Base-by-base conservation (phyloP, 1,139 yeast genomes). In the Meyerozyma elateridarum region DNA sequence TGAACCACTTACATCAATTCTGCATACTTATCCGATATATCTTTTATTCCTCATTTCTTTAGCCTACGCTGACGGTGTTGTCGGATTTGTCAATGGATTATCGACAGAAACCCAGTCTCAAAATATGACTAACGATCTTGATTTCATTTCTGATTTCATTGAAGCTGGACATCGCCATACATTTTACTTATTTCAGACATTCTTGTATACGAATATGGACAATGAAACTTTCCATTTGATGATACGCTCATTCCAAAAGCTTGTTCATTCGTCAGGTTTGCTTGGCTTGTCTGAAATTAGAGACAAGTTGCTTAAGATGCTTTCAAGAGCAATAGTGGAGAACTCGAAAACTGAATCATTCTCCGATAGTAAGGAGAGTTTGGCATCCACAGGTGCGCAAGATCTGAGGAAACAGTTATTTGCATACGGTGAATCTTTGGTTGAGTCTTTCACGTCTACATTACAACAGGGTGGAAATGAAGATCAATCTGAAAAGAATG, bases 231-330 rank as follows among this genome's bases (percentile, higher is more conserved):
- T 85, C 49, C 85, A 82, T 38, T 56, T 63, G 8, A 48, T 77
- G 11, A 76, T 88, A 2, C 64, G 95, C 30, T 73, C 94, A 0
- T 64, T 85, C 6, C 96, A 89, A 52, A 80, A 80, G 40, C 66
- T 84, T 32, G 75, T 94, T 4, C 96, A 88, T 49, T 77, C 91
- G 0, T 70, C 91, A 0, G 96, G 96, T 0, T 60, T 85, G n/a
- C 56, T 88, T 20, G 78, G 77, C 0, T 51, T 82, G 14, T 48
- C 55, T 1, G 59, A 61, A 0, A 65, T 80, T 9, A 61, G 94
- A 33, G 84, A 85, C 48, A 71, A 75, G 2, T 69, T 84, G 28
- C 55, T 88, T 31, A 47, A 59, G 15, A 56, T 82, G 17, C 66
- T 89, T 37, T 75, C 88, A 0, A 60, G 63, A 26, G 73, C 76